Percentiles rank a stretch among this genome's conserved stretches.
These are phyloP conservation scores for Antrodiella citrinella DNA, from an alignment of 768 basidiomycete species.

Conservation along the genomic window DNA sequence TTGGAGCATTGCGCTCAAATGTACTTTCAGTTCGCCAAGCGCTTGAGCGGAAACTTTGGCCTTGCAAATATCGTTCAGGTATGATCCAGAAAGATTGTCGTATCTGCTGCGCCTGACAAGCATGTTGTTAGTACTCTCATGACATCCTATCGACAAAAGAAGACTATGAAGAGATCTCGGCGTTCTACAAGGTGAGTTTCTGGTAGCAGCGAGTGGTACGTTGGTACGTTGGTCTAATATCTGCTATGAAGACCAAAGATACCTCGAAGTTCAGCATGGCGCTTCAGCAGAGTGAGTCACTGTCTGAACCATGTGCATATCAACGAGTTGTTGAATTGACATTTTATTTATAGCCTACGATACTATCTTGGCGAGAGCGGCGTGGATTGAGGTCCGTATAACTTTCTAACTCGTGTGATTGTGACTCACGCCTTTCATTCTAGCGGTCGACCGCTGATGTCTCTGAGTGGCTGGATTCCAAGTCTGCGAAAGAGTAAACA, in stretches of 20 bases:
- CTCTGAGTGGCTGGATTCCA: background rate
- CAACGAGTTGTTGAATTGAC: background rate
- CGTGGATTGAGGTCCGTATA: slow-evolving; percentile 49
- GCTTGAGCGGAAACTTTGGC: slow-evolving; percentile 64
- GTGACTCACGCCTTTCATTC: background rate
- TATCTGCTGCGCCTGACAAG: background rate
- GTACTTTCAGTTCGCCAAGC: slow-evolving; percentile 59
- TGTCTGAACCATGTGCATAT: too few species aligned
- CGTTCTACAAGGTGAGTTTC: slow-evolving; percentile 64
- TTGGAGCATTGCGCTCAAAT: too few species aligned
- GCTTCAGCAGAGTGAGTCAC: slow-evolving; percentile 41
- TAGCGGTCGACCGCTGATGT: background rate
- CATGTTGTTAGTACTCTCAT: slow-evolving; percentile 28
- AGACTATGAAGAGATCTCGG: slow-evolving; percentile 54
- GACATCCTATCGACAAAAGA: slow-evolving; percentile 51
- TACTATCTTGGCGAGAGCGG: slow-evolving; percentile 48
- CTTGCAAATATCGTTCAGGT: slow-evolving; percentile 48
- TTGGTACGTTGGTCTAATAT: slow-evolving; percentile 8
- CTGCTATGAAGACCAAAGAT: slow-evolving; percentile 44
- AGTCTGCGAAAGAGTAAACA: background rate
- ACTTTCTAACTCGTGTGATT: background rate
- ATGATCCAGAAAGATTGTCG: slow-evolving; percentile 30
- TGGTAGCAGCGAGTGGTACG: too few species aligned
- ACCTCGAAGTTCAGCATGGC: slow-evolving; percentile 58
- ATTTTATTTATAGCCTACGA: slow-evolving; percentile 39